A percentile compares a stretch with the other conserved stretches of the same genome.
These are phyloP conservation scores for Diplodia scrobiculata DNA, from an alignment of 2,329 filamentous ascomycete genomes.

Conservation along the genomic window DNA sequence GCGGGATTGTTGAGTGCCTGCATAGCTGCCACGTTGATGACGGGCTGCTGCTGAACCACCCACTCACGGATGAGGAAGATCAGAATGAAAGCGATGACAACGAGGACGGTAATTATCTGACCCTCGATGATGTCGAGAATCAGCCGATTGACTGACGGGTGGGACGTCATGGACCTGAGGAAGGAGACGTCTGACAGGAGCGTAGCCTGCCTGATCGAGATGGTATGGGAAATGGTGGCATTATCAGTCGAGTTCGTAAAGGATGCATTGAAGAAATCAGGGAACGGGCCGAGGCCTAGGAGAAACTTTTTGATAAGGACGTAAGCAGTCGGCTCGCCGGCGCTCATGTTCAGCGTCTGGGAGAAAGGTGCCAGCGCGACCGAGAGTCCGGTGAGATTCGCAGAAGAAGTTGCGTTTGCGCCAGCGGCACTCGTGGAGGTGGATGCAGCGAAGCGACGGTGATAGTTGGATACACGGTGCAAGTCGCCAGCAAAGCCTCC, in stretches of 20 bases:
- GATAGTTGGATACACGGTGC: constrained; percentile 37
- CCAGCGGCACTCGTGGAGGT: constrained; percentile 32
- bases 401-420: constrained; percentile 33
- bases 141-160: constrained; percentile 71
- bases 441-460: constrained; percentile 2
- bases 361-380: constrained; percentile 43
- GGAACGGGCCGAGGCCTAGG: constrained; percentile 38
- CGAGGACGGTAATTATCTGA: constrained; percentile 86
- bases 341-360: constrained; percentile 47
- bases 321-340: constrained; percentile 51
- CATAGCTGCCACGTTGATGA: constrained; percentile 70
- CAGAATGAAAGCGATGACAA: constrained; percentile 93
- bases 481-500: constrained; percentile 63
- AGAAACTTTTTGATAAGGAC: constrained; percentile 51
- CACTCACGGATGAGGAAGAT: constrained; percentile 96
- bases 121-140: constrained; percentile 86
- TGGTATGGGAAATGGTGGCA: constrained; percentile 33
- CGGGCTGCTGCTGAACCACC: constrained; percentile 95
- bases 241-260: constrained; percentile 40
- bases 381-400: constrained; percentile 33
- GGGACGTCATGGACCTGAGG: constrained; percentile 63
- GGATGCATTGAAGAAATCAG: constrained; percentile 37
- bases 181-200: constrained; percentile 62
- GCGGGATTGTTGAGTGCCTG: constrained; percentile 35
- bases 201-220: constrained; percentile 38